These are phyloP conservation scores for Lodderomyces beijingensis DNA, from an alignment of 1,139 yeast genomes.

Conservation along the genomic window DNA sequence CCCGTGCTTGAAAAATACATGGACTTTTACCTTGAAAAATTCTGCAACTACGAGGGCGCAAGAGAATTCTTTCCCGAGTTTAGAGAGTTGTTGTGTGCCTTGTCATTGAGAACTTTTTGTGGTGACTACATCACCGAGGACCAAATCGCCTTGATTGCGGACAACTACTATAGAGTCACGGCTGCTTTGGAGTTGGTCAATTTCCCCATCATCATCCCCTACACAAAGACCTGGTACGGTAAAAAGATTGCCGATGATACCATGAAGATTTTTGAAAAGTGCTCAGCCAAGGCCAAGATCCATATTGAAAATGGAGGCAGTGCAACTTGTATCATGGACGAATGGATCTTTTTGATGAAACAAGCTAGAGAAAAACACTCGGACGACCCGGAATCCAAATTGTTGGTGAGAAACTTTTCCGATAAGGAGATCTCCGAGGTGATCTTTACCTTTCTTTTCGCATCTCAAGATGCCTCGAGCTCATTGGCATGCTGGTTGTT, in stretches of 20 bases:
- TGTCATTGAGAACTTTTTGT: conserved; percentile 88
- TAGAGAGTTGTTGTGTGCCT: conserved; percentile 93
- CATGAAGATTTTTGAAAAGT: conserved; percentile 81
- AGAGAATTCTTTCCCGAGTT: conserved; percentile 83
- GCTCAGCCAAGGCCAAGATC: conserved; percentile 83
- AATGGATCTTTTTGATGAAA: conserved; percentile 85
- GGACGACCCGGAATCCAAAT: conserved; percentile 46
- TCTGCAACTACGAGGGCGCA: conserved; percentile 58
- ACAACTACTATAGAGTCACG: conserved; percentile 84
- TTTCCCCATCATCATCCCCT: conserved; percentile 94
- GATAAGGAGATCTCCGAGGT: conserved; percentile 94
- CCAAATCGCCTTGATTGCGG: conserved; percentile 82
- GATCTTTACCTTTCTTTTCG: conserved; percentile 91
- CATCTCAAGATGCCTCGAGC: conserved; percentile 96
- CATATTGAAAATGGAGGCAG: conserved; percentile 75
- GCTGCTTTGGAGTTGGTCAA: conserved; percentile 95
- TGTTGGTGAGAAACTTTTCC: conserved; percentile 75
- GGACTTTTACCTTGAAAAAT: conserved; percentile 71
- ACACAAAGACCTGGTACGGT: conserved; percentile 97
- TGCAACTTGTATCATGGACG: conserved; percentile 89
- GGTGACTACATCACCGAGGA: conserved; percentile 92
- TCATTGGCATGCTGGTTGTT: conserved; percentile 98
- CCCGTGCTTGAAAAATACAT: conserved; percentile 81
- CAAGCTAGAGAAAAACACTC: conserved; percentile 56
- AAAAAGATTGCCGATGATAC: conserved; percentile 88